Evolutionary conservation across 768 basidiomycete species (phyloP).

Genomic region (Leccinum obscurum): DNA sequence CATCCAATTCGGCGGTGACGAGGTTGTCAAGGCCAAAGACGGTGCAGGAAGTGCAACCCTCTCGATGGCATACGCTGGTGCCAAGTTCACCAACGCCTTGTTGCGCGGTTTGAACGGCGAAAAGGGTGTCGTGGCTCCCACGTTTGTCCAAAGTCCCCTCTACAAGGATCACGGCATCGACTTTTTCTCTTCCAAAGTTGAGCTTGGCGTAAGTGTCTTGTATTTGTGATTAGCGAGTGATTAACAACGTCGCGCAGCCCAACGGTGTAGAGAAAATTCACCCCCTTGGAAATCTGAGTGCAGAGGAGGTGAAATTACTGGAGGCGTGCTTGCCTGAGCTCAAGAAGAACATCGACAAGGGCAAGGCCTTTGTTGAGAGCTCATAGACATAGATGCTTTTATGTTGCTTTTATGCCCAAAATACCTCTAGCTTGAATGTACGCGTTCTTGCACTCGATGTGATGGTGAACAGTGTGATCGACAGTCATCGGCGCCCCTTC

Average conservation of each 20-base stretch:
- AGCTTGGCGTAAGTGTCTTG: conserved; percentile 74
- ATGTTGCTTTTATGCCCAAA: conserved; percentile 13
- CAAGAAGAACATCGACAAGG: conserved; percentile 98
- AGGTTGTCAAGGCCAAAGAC: conserved; percentile 98
- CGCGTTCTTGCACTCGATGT: not conserved
- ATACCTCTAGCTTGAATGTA: conserved; percentile 25
- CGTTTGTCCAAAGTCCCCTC: conserved; percentile 88
- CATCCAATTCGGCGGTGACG: conserved; percentile 97
- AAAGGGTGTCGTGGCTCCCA: conserved; percentile 70
- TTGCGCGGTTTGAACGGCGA: conserved; percentile 66
- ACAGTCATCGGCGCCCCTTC: conserved; percentile 45
- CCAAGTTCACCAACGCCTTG: conserved; percentile 63
- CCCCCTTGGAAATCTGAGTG: conserved; percentile 74
- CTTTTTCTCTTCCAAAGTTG: conserved; percentile 94
- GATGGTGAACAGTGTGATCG: not conserved
- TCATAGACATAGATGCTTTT: conserved; percentile 24
- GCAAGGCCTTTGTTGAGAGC: conserved; percentile 68
- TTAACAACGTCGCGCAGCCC: conserved; percentile 39
- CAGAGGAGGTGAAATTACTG: conserved; percentile 83
- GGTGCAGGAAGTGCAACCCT: conserved; percentile 75
- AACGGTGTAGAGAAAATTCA: conserved; percentile 94
- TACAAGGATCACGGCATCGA: conserved; percentile 84
- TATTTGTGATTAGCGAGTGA: not conserved
- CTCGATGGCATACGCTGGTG: conserved; percentile 78
- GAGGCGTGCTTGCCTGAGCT: conserved; percentile 88